These are phyloP conservation scores for Pseudogymnoascus sp. DNA, from an alignment of 2,329 filamentous ascomycete species.

Conservation along the genomic window DNA sequence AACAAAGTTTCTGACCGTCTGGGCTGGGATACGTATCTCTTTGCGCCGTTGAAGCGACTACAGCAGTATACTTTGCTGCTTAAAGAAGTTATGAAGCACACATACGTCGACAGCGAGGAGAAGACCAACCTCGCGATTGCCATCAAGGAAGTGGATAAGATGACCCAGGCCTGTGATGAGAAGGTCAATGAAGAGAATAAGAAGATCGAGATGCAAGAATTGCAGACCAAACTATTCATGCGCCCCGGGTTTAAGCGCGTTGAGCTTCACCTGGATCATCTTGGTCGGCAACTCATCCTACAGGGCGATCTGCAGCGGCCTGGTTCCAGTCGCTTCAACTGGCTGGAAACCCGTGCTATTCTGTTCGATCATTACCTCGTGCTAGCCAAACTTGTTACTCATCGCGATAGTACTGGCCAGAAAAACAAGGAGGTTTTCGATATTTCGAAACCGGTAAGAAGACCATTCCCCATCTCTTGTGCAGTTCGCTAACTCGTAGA, in stretches of 20 bases:
- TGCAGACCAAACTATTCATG: conserved; percentile 75
- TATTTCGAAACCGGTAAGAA: conserved; percentile 74
- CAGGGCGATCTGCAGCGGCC: conserved; percentile 84
- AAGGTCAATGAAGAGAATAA: conserved; percentile 89
- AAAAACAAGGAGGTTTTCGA: conserved; percentile 79
- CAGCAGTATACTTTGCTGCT: conserved; percentile 85
- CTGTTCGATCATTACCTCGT: conserved; percentile 97
- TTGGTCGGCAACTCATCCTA: conserved; percentile 84
- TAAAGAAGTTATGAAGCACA: conserved; percentile 75
- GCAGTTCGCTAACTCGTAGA: not conserved
- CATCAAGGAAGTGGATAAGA: conserved; percentile 83
- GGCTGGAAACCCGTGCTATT: conserved; percentile 88
- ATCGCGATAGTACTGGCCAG: conserved; percentile 60
- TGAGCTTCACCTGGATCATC: conserved; percentile 81
- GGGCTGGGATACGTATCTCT: conserved; percentile 91
- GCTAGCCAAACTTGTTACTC: conserved; percentile 69
- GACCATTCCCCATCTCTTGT: conserved; percentile 2
- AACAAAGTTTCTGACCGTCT: conserved; percentile 76
- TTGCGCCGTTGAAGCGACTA: conserved; percentile 84
- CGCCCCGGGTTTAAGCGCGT: conserved; percentile 83
- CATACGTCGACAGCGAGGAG: conserved; percentile 77
- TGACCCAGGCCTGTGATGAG: conserved; percentile 83
- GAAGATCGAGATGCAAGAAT: conserved; percentile 80
- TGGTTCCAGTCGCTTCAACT: conserved; percentile 81
- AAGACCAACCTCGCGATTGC: conserved; percentile 77